A percentile compares a stretch with the other conserved stretches of the same genome.
These are phyloP conservation scores for Candolleomyces aberdarensis DNA, from an alignment of 768 basidiomycete species.

Conservation along the genomic window DNA sequence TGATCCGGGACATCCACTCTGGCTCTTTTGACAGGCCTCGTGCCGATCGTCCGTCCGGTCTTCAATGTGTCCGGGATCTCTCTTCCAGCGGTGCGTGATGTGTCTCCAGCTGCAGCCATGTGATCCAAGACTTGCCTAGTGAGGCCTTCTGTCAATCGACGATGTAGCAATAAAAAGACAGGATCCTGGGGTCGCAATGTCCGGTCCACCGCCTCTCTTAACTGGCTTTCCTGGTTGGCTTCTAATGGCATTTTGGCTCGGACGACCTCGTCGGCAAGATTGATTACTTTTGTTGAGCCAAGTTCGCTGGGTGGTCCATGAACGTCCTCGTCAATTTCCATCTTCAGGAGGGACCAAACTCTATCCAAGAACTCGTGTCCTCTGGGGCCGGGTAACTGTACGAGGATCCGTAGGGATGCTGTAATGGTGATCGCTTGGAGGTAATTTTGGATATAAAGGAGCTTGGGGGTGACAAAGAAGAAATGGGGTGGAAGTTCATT, in stretches of 20 bases:
- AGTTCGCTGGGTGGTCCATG: constrained; percentile 15
- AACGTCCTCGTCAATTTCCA: constrained; percentile 46
- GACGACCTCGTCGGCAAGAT: constrained; percentile 74
- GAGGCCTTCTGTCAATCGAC: constrained; percentile 48
- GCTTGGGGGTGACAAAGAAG: constrained; percentile 52
- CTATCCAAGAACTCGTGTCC: constrained; percentile 49
- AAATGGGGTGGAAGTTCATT: constrained; percentile 65
- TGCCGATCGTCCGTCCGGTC: constrained; percentile 26
- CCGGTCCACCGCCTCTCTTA: constrained; percentile 62
- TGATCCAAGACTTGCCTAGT: constrained; percentile 4
- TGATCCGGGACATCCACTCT: not conserved
- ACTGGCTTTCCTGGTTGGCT: constrained; percentile 42
- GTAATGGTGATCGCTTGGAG: constrained; percentile 68
- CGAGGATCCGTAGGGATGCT: constrained; percentile 56
- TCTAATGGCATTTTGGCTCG: constrained; percentile 41
- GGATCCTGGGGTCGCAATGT: constrained; percentile 61
- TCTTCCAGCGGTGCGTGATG: not conserved
- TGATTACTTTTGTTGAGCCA: constrained; percentile 52
- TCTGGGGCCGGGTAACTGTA: constrained; percentile 34
- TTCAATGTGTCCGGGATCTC: constrained; percentile 31
- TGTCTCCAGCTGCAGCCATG: not conserved
- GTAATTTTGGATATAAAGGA: constrained; percentile 63
- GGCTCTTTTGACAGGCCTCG: constrained; percentile 16
- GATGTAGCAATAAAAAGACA: constrained; percentile 62
- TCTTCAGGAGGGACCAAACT: constrained; percentile 61